Percentiles rank a stretch among this genome's conserved stretches.
Evolutionary conservation across 2,329 filamentous ascomycete species (phyloP).

Genomic region (Venturia pyrina): DNA sequence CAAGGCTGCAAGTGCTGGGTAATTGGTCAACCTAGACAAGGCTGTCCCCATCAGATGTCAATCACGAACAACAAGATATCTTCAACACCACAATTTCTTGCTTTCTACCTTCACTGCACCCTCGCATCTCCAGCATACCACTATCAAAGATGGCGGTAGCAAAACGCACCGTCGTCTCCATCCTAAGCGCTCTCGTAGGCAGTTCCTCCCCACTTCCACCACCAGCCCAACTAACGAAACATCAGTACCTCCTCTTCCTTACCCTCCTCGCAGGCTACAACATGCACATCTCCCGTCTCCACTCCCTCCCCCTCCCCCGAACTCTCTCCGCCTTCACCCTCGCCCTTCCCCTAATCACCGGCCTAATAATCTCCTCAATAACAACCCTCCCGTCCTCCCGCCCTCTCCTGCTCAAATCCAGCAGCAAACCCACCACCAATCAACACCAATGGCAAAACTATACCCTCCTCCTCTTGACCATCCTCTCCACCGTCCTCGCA

Average conservation of each 20-base stretch:
- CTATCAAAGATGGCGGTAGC: conserved; percentile 23
- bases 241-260: conserved; percentile 31
- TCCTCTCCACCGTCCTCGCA: conserved; percentile 33
- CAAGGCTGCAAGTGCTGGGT: neutral
- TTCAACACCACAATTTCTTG: neutral
- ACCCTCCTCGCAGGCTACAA: conserved; percentile 31
- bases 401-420: conserved; percentile 19
- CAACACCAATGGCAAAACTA: neutral
- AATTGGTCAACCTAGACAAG: neutral
- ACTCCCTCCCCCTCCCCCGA: conserved; percentile 34
- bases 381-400: conserved; percentile 23
- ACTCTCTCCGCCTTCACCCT: conserved; percentile 31
- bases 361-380: conserved; percentile 29
- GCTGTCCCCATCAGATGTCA: neutral
- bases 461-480: conserved; percentile 27
- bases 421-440: neutral
- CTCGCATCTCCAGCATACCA: neutral
- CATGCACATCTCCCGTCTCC: conserved; percentile 20
- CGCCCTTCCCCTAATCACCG: conserved; percentile 32
- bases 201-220: neutral
- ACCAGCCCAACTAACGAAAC: neutral
- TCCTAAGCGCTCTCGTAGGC: conserved; percentile 28
- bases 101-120: neutral
- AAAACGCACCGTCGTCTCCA: conserved; percentile 29
- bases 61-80: neutral